Base-by-base conservation (phyloP, 805 yeast species). In the Saturnispora mendoncae region DNA sequence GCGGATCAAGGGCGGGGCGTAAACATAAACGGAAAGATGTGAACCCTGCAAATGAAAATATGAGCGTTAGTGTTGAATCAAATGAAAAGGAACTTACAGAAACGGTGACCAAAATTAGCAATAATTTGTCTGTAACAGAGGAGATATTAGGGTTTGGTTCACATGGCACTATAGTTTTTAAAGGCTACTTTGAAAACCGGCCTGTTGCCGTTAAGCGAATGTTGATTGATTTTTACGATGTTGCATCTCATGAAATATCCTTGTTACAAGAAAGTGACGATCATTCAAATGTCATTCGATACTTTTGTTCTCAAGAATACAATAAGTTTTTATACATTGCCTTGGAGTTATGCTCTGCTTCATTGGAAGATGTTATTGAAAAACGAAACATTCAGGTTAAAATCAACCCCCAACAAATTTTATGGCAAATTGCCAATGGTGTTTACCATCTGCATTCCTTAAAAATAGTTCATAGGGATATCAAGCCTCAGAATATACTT, bases 151-250 rank as follows among this genome's bases (percentile, higher is more conserved):
- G 98, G 1, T 86, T 85, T 57, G 98, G 98, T 1, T 85, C 96
- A 1, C 95, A 88, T 51, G 98, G 98, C 21, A 92, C 98, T 0
- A 86, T 90, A 23, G 98, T 92, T 1, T 86, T 78, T 56, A 77
- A 80, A 55, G 98, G 98, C 0, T 72, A 76, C 4, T 92, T 88
- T 63, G 96, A 90, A 55, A 80, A 78, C 50, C 71, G 98, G 43
- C 95, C 94, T 1, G 98, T 92, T 5, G 98, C 98, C 0, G 94
- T 92, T 6, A 92, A 92, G 58, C 66, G 97, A 52, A 84, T 92
- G 94, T 66, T 92, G 40, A 69, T 88, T 28, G 96, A 88, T 56
- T 92, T 88, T 55, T 90, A 84, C 60, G 97, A 92, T 54, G 76
- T 90, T 43, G 97, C 97, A 2, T 80, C 86, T 7, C 95, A 85